Base-by-base conservation (phyloP, 805 yeast species). In the Candida michaelii region DNA sequence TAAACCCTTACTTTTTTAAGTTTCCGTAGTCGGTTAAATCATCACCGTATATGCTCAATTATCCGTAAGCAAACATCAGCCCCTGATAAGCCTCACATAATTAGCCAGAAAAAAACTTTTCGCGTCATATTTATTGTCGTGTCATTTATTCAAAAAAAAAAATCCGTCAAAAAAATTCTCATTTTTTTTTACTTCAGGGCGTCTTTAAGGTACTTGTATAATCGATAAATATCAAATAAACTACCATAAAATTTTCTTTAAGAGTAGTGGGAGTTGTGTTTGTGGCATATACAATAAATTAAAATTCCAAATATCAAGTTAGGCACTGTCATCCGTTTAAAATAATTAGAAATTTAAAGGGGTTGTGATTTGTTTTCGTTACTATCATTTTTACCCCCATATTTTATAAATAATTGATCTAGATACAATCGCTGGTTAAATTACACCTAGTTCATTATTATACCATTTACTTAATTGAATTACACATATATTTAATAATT, bases 111-210 rank as follows among this genome's bases (percentile, higher is more conserved):
- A 27, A 31, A 31, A 31, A 31, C 10, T 18, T 18, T 18, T 31
- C 35, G 35, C 35, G 35, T 31, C 35, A 18, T 11, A 11, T n/a
- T 31, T n/a, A 4, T 18, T 18, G 35, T 31, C 35, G 35, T 31
- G 35, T 18, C 8, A 4, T 18, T 6, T 31, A 18, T 25, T 21
- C 23, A 21, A 21, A 21, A 18, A 31, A 19, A 13, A 25, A 18
- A 18, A 7, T 18, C 35, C 25, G 35, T 18, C 35, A 31, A 18
- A 31, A 18, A 31, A 31, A 31, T 15, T 31, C 35, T 18, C 12
- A 18, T 31, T 31, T 31, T 31, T 18, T 31, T n/a, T 18, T 14
- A 31, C 17, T 14, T 8, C 8, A 31, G 35, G 35, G 35, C 35
- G 35, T 31, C 15, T 31, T 18, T 7, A 30, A 30, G 33, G 33